These are phyloP conservation scores for Halteria grandinella DNA, from an alignment of 73 alveolate species.

Conservation along the genomic window DNA sequence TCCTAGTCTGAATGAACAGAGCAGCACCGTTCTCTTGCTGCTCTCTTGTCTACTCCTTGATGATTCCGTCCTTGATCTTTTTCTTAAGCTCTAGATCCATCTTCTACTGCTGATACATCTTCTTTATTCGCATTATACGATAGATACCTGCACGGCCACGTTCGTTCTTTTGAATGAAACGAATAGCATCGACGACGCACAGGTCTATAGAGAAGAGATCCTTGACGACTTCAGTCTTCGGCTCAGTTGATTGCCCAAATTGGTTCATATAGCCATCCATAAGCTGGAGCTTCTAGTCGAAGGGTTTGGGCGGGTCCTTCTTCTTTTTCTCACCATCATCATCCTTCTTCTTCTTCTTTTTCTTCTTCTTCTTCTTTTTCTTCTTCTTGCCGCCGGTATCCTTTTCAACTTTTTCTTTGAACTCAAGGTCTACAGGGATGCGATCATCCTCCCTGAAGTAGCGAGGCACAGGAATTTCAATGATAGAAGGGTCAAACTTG, in stretches of 20 bases:
- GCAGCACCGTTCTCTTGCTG: conserved; percentile 73
- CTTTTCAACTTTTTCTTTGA: conserved; percentile 64
- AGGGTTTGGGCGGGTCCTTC: conserved; percentile 68
- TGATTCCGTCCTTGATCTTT: conserved; percentile 67
- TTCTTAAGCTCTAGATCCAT: conserved; percentile 61
- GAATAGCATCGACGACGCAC: conserved; percentile 71
- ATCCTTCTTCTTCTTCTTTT: conserved; percentile 55
- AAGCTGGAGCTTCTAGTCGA: conserved; percentile 76
- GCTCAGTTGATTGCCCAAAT: conserved; percentile 74
- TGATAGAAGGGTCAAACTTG: conserved; percentile 88
- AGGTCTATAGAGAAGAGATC: conserved; percentile 72
- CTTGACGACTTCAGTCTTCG: conserved; percentile 77
- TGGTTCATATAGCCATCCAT: conserved; percentile 66
- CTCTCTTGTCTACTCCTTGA: conserved; percentile 71
- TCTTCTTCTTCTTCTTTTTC: conserved; percentile 69
- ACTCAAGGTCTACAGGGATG: conserved; percentile 68
- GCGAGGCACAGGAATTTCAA: conserved; percentile 96
- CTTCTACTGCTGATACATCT: conserved; percentile 47
- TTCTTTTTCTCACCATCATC: conserved; percentile 76
- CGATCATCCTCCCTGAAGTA: conserved; percentile 90
- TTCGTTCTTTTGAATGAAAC: conserved; percentile 87
- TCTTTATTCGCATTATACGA: conserved; percentile 61
- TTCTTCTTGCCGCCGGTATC: conserved; percentile 57
- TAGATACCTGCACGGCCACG: conserved; percentile 89
- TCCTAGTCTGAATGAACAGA: conserved; percentile 66